Conservation (phyloP, 768 basidiomycete genomes). For the Boletellus sp. region DNA sequence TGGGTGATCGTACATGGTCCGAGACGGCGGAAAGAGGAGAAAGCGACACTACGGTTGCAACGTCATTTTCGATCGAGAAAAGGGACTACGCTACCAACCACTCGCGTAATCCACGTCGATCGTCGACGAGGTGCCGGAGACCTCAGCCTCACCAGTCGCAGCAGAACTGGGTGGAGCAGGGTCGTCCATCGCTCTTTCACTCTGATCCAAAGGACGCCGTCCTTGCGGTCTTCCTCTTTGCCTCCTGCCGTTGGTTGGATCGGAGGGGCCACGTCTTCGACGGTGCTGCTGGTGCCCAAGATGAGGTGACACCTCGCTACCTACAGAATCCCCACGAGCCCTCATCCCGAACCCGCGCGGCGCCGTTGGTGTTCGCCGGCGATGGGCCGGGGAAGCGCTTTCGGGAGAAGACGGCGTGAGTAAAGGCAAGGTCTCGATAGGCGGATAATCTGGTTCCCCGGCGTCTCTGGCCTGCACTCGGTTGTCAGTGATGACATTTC, state of each 20-base stretch:
- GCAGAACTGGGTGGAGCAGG: background rate
- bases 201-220: background rate
- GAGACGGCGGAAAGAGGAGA: background rate
- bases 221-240: background rate
- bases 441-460: slow-evolving; percentile 11
- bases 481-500: background rate
- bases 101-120: background rate
- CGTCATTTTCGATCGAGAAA: background rate
- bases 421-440: slow-evolving; percentile 15
- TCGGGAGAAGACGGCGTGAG: slow-evolving; percentile 9
- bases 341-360: slow-evolving; percentile 6
- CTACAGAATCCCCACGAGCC: background rate
- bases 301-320: background rate
- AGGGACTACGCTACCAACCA: background rate
- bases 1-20: background rate
- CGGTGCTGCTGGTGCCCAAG: background rate
- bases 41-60: background rate
- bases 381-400: background rate
- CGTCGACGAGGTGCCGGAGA: background rate
- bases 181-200: background rate
- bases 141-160: background rate
- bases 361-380: slow-evolving; percentile 9
- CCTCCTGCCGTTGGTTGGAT: slow-evolving; percentile 2
- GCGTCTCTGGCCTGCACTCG: background rate
- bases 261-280: slow-evolving; percentile 4